Evolutionary conservation across 75 land plant genomes (phyloP).

Genomic region (Cunninghamia lanceolata): DNA sequence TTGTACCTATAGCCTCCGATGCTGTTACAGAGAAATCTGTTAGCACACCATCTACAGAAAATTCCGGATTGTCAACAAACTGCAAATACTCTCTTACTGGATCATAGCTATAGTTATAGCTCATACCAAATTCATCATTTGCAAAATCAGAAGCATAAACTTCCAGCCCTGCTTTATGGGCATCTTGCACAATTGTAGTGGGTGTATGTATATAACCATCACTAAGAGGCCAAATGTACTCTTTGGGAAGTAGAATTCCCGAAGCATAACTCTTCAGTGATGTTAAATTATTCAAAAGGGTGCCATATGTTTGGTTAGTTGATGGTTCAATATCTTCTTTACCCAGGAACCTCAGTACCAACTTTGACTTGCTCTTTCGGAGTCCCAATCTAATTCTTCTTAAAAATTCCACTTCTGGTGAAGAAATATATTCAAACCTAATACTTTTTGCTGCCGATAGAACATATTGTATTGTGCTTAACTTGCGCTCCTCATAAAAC

Average conservation of each 20-base stretch:
- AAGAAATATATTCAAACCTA: conserved; percentile 25
- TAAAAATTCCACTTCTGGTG: conserved; percentile 42
- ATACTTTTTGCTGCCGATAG: not conserved
- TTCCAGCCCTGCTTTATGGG: conserved; percentile 31
- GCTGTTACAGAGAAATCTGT: conserved; percentile 48
- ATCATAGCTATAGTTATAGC: conserved; percentile 49
- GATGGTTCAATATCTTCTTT: conserved; percentile 19
- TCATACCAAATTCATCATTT: conserved; percentile 22
- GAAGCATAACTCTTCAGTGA: conserved; percentile 24
- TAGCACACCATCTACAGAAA: conserved; percentile 40
- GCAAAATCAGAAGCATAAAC: conserved; percentile 37
- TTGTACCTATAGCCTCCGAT: conserved; percentile 36
- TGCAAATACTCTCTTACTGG: conserved; percentile 30
- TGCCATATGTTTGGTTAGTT: conserved; percentile 35
- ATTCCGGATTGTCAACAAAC: conserved; percentile 16
- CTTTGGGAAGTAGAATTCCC: conserved; percentile 39
- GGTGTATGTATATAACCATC: conserved; percentile 7
- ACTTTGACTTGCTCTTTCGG: conserved; percentile 5
- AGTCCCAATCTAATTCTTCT: conserved; percentile 16
- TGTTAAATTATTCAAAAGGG: conserved; percentile 25
- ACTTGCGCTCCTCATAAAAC: conserved; percentile 33
- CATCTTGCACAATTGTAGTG: conserved; percentile 29
- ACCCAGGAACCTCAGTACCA: conserved; percentile 21
- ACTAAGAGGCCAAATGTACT: conserved; percentile 23
- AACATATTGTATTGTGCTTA: conserved; percentile 12